Evolutionary conservation across 2,329 filamentous ascomycete genomes (phyloP).

Genomic region (Colletotrichum filicis): DNA sequence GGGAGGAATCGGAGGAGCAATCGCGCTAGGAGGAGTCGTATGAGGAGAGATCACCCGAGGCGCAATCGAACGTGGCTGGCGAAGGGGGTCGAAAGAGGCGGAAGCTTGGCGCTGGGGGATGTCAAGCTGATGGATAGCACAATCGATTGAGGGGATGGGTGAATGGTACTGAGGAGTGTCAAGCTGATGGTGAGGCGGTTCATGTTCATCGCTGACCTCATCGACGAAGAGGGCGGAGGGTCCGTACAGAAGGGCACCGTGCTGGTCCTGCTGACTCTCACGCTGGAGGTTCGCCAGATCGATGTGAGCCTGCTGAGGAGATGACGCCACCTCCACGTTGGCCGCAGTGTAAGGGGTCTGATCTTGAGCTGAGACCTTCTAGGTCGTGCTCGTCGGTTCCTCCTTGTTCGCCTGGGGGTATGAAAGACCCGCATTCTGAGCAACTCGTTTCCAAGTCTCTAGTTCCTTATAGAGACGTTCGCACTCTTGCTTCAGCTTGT

Average conservation of each 20-base stretch:
- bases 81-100: too few relatives aligned
- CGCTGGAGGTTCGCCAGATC: not conserved
- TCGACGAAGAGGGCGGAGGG: not conserved
- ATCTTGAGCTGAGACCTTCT: constrained; percentile 19
- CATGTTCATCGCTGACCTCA: not conserved
- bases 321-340: not conserved
- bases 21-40: too few relatives aligned
- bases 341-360: not conserved
- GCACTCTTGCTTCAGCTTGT: constrained; percentile 85
- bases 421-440: constrained; percentile 67
- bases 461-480: constrained; percentile 82
- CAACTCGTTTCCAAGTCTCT: constrained; percentile 81
- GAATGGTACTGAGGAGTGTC: too few relatives aligned
- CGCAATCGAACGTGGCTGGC: not conserved
- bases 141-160: too few relatives aligned
- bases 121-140: too few relatives aligned
- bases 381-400: constrained; percentile 32
- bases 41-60: not conserved
- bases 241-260: not conserved
- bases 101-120: too few relatives aligned
- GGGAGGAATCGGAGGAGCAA: not conserved
- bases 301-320: not conserved
- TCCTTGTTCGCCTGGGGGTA: constrained; percentile 48
- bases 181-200: too few relatives aligned
- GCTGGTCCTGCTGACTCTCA: not conserved